A percentile compares a stretch with the other conserved stretches of the same genome.
Evolutionary conservation across 192 early-diverging fungal genomes (phyloP).

Genomic region (Coemansia erecta): DNA sequence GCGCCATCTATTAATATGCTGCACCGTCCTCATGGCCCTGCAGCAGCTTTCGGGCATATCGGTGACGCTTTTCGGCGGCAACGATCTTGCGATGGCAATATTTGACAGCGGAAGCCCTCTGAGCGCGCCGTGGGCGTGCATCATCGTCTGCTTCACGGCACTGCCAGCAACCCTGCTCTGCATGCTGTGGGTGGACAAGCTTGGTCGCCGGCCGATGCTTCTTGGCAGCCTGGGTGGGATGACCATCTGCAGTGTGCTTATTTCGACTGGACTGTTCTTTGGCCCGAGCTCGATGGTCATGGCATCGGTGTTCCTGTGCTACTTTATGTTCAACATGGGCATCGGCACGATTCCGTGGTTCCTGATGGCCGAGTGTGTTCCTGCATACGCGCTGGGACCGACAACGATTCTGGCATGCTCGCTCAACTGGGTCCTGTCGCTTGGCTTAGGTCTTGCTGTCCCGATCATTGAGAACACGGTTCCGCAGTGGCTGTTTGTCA

Average conservation of each 20-base stretch:
- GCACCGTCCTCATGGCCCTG: slow-evolving; percentile 58
- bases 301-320: slow-evolving; percentile 64
- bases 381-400: slow-evolving; percentile 64
- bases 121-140: slow-evolving; percentile 27
- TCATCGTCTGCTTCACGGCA: slow-evolving; percentile 60
- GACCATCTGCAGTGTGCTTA: slow-evolving; percentile 55
- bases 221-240: slow-evolving; percentile 63
- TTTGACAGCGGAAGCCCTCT: slow-evolving; percentile 58
- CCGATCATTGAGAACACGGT: slow-evolving; percentile 40
- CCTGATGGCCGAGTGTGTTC: slow-evolving; percentile 66
- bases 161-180: slow-evolving; percentile 64
- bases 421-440: slow-evolving; percentile 65
- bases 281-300: slow-evolving; percentile 55
- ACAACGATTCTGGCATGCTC: slow-evolving; percentile 65
- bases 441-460: slow-evolving; percentile 52
- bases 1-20: slow-evolving; percentile 47
- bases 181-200: slow-evolving; percentile 58
- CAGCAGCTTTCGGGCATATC: slow-evolving; percentile 76
- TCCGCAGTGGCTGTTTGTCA: slow-evolving; percentile 51
- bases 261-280: slow-evolving; percentile 58
- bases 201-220: slow-evolving; percentile 67
- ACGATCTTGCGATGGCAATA: slow-evolving; percentile 52
- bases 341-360: slow-evolving; percentile 80
- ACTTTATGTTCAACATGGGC: slow-evolving; percentile 69
- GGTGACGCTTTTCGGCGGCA: slow-evolving; percentile 64